Base-by-base conservation (phyloP, 345 rosid genomes). In the Capsella bursapastoris region DNA sequence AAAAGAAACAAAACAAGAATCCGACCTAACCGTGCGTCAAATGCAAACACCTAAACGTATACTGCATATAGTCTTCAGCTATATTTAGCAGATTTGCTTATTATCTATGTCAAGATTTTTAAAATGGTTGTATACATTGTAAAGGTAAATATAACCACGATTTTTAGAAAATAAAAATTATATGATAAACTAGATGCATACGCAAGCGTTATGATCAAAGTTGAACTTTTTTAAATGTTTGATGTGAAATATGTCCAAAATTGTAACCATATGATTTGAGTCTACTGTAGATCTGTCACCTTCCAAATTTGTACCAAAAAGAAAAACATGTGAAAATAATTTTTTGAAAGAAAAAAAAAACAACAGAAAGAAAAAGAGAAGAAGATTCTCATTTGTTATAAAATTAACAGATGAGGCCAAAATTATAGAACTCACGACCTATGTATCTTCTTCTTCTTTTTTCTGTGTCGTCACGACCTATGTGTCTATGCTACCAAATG, bases 231-330 rank as follows among this genome's bases (percentile, higher is more conserved):
- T 27, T n/a, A 3, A 57, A 70, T 56, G 73, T 49, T 70, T 77
- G 80, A 77, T 64, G 80, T 77, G 76, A 77, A 58, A 70, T 70
- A 77, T 77, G 76, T 70, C 76, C 71, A 77, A 64, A 70, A 70
- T 70, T 70, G 71, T 77, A 64, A 70, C 76, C 72, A 70, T 64
- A 70, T 57, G 66, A 70, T 64, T 70, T 64, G 56, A 47, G 72
- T 57, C 0, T 64, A 70, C 80, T 64, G 76, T 76, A 70, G 75
- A 70, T 56, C 71, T 76, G 75, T 63, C 75, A 70, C 75, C 48
- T 56, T 57, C 59, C 66, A 34, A 34, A 8, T 76, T 28, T 70
- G 65, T 47, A 63, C 28, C 35, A 76, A 70, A 69, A 32, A 41
- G 47, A 63, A 63, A 76, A 29, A 53, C 65, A 69, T 47, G 34